Evolutionary conservation across 2,329 filamentous ascomycete species (phyloP), one percentile per base, ranked within the genome.

Genomic region (Emericellopsis cladophorae): DNA sequence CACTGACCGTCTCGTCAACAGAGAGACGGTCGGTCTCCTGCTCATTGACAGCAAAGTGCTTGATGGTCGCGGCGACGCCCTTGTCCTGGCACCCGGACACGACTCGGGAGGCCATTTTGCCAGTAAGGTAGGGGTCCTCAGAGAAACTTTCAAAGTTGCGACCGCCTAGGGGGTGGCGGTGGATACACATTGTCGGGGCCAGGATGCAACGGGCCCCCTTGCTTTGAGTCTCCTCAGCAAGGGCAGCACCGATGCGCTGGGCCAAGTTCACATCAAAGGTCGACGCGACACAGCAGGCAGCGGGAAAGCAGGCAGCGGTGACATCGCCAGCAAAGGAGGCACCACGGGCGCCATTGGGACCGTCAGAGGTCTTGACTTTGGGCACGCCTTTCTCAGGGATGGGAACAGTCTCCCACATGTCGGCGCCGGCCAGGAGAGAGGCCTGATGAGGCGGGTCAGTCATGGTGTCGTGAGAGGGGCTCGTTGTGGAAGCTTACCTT

Each of bases 151-250:
- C 67, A 44, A 70, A 70, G 34, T 65, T 65, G 26, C 67, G 61
- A 4, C 67, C 67, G 7, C 67, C 66, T 0, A 70, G 56, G 0
- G 67, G 67, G 11, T 62, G 63, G 5, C 67, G 60, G 33, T 69
- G 65, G 31, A 69, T 68, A 48, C 62, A 70, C 31, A 71, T 64
- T 0, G 68, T 73, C 1, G 84, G 84, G 2, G 81, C 84, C 9
- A 89, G 67, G 48, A 82, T 74, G 14, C 84, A 72, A 49, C 86
- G 79, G 8, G 81, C 72, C 39, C 79, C 81, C 59, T 89, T 89
- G 40, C 49, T 52, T 12, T 51, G 48, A 1, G 55, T 50, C 36
- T 63, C 79, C 21, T 74, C 66, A n/a, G 70, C 78, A 42, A 82
- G 67, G 15, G 76, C 60, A 12, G 65, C 58, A 11, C 79, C 79